These are phyloP conservation scores for Puccinia hordei DNA, from an alignment of 1,284 basidiomycete genomes.

Conservation along the genomic window DNA sequence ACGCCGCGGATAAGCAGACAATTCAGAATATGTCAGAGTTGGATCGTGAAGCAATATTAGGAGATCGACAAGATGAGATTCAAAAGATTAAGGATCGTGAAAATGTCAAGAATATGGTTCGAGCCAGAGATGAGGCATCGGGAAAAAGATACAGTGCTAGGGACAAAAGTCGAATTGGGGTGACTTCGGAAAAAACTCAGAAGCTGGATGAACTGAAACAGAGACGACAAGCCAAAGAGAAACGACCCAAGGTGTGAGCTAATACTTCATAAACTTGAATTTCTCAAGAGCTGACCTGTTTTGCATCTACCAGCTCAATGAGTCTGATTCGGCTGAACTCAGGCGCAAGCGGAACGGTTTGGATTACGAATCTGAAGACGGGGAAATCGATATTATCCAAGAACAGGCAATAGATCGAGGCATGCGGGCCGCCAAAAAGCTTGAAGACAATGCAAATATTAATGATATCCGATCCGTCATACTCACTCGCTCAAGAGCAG, in stretches of 20 bases:
- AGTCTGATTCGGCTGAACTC: constrained; percentile 1
- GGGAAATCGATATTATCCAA: constrained; percentile 28
- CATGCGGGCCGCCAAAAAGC: constrained; percentile 17
- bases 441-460: constrained; percentile 25
- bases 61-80: constrained; percentile 47
- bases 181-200: constrained; percentile 42
- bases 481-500: constrained; percentile 44
- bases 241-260: constrained; percentile 21
- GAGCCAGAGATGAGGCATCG: constrained; percentile 41
- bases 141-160: constrained; percentile 38
- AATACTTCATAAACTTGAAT: neutral
- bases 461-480: constrained; percentile 40
- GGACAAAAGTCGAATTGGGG: constrained; percentile 41
- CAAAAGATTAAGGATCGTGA: constrained; percentile 49
- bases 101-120: constrained; percentile 48
- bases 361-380: constrained; percentile 39
- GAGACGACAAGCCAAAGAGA: constrained; percentile 46
- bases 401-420: constrained; percentile 17
- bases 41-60: constrained; percentile 45
- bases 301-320: constrained; percentile 10
- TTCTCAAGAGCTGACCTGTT: neutral
- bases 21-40: constrained; percentile 46
- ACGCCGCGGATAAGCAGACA: constrained; percentile 14
- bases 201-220: constrained; percentile 49
- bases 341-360: constrained; percentile 9